Evolutionary conservation across 2,329 filamentous ascomycete species (phyloP).

Genomic region (Pestalotiopsis sp.): DNA sequence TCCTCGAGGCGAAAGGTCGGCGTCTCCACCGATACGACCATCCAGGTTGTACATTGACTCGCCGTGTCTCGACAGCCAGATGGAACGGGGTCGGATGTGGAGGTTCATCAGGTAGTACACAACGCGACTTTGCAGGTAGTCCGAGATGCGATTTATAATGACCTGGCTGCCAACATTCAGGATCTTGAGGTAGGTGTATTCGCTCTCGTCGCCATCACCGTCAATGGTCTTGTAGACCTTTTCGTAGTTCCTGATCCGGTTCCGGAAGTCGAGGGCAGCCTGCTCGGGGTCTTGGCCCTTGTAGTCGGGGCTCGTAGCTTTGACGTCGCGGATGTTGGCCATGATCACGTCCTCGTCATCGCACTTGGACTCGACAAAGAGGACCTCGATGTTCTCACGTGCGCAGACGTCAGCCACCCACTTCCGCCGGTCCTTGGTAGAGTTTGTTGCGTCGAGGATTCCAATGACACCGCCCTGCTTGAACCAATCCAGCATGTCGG

Average conservation of each 20-base stretch:
- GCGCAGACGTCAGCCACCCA: conserved; percentile 87
- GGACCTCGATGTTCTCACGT: conserved; percentile 77
- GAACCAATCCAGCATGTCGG: conserved; percentile 96
- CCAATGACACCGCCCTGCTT: conserved; percentile 77
- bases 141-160: conserved; percentile 96
- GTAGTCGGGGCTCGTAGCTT: conserved; percentile 95
- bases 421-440: conserved; percentile 81
- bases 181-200: conserved; percentile 94
- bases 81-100: conserved; percentile 93
- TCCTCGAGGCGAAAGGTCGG: conserved; percentile 80
- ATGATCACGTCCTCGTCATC: conserved; percentile 96
- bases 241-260: conserved; percentile 95
- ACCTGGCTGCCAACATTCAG: conserved; percentile 95
- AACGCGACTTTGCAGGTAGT: conserved; percentile 93
- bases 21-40: conserved; percentile 91
- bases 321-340: conserved; percentile 97
- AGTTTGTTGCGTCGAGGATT: conserved; percentile 96
- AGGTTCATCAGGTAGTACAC: conserved; percentile 99
- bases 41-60: conserved; percentile 91
- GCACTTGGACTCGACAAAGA: conserved; percentile 97
- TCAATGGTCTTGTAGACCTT: conserved; percentile 95
- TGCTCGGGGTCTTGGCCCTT: conserved; percentile 88
- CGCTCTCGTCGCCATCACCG: conserved; percentile 73
- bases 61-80: conserved; percentile 95
- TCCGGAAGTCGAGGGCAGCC: conserved; percentile 87